These are phyloP conservation scores for Yarrowia deformans DNA, from an alignment of 805 yeast genomes.

Conservation along the genomic window DNA sequence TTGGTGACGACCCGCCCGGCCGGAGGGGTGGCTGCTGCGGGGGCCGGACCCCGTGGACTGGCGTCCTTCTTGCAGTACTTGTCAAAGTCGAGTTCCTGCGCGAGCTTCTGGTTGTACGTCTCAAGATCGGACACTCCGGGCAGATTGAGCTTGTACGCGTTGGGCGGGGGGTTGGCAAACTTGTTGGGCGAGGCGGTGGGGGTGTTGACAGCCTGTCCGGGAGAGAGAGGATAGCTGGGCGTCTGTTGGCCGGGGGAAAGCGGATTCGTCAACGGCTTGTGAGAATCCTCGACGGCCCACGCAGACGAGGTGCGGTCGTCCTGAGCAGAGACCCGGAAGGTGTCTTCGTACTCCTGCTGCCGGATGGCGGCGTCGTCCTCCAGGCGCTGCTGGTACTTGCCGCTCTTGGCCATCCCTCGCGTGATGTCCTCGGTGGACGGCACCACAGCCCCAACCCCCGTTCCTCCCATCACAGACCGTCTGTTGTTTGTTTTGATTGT, in stretches of 20 bases:
- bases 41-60: not conserved
- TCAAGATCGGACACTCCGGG: constrained; percentile 12
- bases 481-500: constrained; percentile 1
- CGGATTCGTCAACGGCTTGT: not conserved
- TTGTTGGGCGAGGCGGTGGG: constrained; percentile 1
- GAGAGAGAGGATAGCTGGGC: not conserved
- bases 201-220: not conserved
- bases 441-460: not conserved
- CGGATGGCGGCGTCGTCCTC: constrained; percentile 28
- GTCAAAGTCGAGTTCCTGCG: constrained; percentile 38
- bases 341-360: constrained; percentile 31
- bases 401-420: constrained; percentile 10
- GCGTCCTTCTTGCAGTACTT: constrained; percentile 39
- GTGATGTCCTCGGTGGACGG: constrained; percentile 20
- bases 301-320: constrained; percentile 2
- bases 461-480: not conserved
- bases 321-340: constrained; percentile 13
- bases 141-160: constrained; percentile 27
- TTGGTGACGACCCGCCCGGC: constrained; percentile 27
- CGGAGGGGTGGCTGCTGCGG: constrained; percentile 1
- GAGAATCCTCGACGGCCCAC: not conserved
- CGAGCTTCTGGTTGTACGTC: constrained; percentile 31
- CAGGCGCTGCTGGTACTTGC: constrained; percentile 37
- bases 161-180: constrained; percentile 24
- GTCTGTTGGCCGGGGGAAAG: constrained; percentile 1